These are phyloP conservation scores for Corylus avellana DNA, from an alignment of 306 rosid genomes.

Conservation along the genomic window DNA sequence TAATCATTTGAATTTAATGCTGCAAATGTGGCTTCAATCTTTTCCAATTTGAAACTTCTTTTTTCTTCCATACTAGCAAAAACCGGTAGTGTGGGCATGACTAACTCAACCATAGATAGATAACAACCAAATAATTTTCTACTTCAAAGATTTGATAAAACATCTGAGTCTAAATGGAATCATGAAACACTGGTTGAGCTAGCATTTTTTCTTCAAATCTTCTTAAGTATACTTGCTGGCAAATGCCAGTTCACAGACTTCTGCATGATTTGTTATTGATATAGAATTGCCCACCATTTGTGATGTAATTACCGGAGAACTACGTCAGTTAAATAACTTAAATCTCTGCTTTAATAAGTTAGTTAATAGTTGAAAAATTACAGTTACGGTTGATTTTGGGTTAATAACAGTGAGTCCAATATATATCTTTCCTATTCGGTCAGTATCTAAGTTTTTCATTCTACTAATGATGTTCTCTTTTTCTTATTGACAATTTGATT, in stretches of 20 bases:
- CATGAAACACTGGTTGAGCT: not conserved
- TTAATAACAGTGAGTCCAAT: not conserved
- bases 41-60: not conserved
- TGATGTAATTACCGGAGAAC: not conserved
- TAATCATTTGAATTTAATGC: not conserved
- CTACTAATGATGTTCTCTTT: conserved; percentile 5
- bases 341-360: not conserved
- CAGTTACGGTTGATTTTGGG: not conserved
- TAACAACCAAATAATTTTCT: not conserved
- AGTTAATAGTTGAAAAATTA: not conserved
- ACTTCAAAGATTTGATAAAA: not conserved
- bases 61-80: not conserved
- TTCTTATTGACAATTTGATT: conserved; percentile 5
- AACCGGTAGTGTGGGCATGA: not conserved
- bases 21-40: not conserved
- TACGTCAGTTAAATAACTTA: not conserved
- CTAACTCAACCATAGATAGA: not conserved
- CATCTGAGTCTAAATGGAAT: not conserved
- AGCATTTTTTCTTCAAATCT: not conserved
- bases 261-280: not conserved
- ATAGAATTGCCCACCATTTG: not conserved
- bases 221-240: not conserved
- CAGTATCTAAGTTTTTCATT: not conserved
- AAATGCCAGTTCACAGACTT: conserved; percentile 4
- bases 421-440: conserved; percentile 1